A percentile compares a stretch with the other conserved stretches of the same genome.
These are phyloP conservation scores for Helotiales sp. DNA, from an alignment of 2,329 filamentous ascomycete genomes.

Conservation along the genomic window DNA sequence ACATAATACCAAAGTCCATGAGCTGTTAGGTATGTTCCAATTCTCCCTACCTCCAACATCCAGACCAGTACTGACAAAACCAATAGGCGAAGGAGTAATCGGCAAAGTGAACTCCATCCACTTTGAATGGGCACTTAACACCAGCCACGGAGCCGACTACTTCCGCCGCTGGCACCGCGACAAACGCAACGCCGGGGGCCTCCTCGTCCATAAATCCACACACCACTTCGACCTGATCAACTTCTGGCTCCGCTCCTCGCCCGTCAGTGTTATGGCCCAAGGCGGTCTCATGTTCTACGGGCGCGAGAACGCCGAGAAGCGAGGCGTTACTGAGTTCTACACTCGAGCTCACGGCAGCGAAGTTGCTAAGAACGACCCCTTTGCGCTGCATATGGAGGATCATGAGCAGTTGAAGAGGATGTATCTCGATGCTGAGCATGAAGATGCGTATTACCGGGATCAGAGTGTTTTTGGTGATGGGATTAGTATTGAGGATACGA, in stretches of 20 bases:
- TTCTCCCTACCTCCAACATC: too few relatives aligned
- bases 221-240: slow-evolving; percentile 69
- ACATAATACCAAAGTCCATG: slow-evolving; percentile 65
- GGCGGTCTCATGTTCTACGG: slow-evolving; percentile 66
- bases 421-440: slow-evolving; percentile 67
- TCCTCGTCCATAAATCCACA: slow-evolving; percentile 66
- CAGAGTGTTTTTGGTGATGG: slow-evolving; percentile 67
- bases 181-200: slow-evolving; percentile 62
- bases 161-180: slow-evolving; percentile 68
- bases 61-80: neutral
- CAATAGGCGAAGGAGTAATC: slow-evolving; percentile 55
- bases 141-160: slow-evolving; percentile 65
- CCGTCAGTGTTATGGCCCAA: slow-evolving; percentile 61
- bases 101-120: slow-evolving; percentile 62
- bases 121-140: slow-evolving; percentile 69
- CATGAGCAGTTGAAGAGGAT: slow-evolving; percentile 60
- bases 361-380: slow-evolving; percentile 58
- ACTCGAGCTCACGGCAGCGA: slow-evolving; percentile 56
- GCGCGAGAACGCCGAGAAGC: slow-evolving; percentile 61
- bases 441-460: slow-evolving; percentile 65
- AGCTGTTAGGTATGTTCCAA: slow-evolving; percentile 48
- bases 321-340: slow-evolving; percentile 58
- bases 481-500: slow-evolving; percentile 68
- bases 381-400: slow-evolving; percentile 60
- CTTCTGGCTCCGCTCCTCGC: slow-evolving; percentile 63